Conservation (phyloP, 306 rosid genomes). For the Fragaria iinumae region DNA sequence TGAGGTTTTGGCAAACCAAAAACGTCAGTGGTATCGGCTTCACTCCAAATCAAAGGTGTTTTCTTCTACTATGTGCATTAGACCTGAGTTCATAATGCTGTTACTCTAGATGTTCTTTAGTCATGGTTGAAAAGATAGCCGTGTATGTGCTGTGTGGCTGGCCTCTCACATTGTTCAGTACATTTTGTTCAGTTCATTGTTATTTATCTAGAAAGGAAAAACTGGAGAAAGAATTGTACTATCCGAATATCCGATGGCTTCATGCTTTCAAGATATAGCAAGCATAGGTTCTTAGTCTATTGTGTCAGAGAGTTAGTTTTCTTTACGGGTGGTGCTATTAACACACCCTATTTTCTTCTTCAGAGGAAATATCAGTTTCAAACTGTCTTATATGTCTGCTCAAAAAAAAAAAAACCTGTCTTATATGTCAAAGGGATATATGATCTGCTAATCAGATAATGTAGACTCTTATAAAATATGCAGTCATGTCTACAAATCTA, state of each 20-base stretch:
- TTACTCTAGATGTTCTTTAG: not conserved
- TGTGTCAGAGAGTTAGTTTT: not conserved
- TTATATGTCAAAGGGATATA: too few relatives aligned
- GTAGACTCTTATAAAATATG: not conserved
- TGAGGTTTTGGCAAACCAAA: conserved; percentile 87
- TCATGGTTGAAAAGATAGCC: not conserved
- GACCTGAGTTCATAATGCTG: not conserved
- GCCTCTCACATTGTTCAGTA: not conserved
- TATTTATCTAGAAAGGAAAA: not conserved
- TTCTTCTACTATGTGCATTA: conserved; percentile 10
- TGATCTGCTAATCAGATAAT: not conserved
- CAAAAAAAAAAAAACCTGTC: too few relatives aligned
- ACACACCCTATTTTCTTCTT: not conserved
- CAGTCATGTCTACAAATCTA: not conserved
- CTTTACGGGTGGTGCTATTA: too few relatives aligned
- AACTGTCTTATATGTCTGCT: not conserved
- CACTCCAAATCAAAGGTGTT: conserved; percentile 80
- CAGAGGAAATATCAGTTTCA: not conserved
- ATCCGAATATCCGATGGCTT: too few relatives aligned
- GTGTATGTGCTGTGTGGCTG: not conserved
- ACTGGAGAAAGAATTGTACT: not conserved
- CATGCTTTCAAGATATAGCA: not conserved
- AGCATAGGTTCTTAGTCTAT: not conserved
- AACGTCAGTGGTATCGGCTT: conserved; percentile 96
- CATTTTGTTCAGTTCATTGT: not conserved